Base-by-base conservation (phyloP, 2,329 filamentous ascomycete species). In the Celoporthe dispersa region DNA sequence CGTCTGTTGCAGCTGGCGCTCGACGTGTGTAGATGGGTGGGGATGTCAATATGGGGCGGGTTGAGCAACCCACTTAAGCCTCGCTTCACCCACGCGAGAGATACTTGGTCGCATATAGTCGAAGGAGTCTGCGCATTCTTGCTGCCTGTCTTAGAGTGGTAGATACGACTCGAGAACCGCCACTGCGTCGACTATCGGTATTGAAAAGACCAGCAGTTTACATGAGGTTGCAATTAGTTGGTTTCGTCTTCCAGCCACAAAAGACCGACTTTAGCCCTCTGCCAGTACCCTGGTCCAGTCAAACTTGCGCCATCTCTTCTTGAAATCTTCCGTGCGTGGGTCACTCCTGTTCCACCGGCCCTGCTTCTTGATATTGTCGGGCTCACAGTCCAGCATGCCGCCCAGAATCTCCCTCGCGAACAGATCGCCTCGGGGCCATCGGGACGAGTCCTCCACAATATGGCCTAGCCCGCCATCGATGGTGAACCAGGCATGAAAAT, bases 401-500 rank as follows among this genome's bases (percentile, higher is more conserved):
- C 94, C 96, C 51, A 99, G 84, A 8, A 97, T 88, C 81, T 98
- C 96, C 68, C 96, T 85, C 2, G 96, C 96, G 79, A 99, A 99
- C 25, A 98, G 79, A 80, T 99, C 96, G 0, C 95, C 95, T 75
- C 87, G 88, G 0, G 97, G 97, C 96, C 96, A 99, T 65, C 90
- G 85, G 64, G 89, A 87, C 37, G 90, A 84, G 75, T 99, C 93
- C 81, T 99, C 96, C 0, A 99, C 92, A 11, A 99, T 85, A 79
- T 99, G 96, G 0, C 94, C 96, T 73, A 99, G 81, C 0, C 96
- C 96, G 2, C 96, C 96, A 77, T 99, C 94, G 0, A 99, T 83
- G 66, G 90, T 88, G 78, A 98, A 98, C 94, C 95, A 99, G 28
- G 91, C 95, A 79, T 99, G 96, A 77, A 99, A 99, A 79, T 99